Evolutionary conservation across 495 filamentous ascomycete species (phyloP).

Genomic region (Lepidopterella palustris): DNA sequence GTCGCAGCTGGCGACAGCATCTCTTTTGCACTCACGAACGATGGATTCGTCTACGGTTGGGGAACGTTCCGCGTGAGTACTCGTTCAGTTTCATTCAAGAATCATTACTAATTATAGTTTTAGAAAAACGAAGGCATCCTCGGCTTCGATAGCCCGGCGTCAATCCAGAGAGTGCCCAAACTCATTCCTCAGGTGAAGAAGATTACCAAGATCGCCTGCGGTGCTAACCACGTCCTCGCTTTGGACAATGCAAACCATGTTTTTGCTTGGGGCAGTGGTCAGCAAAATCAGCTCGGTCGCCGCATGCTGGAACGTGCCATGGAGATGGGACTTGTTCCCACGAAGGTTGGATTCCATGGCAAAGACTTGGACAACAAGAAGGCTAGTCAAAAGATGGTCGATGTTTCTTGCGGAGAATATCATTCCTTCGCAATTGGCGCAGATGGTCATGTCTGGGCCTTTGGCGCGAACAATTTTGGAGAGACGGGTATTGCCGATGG

Average conservation of each 20-base stretch:
- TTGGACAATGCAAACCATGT: slow-evolving; percentile 59
- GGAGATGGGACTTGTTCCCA: slow-evolving; percentile 56
- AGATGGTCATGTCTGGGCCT: slow-evolving; percentile 65
- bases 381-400: slow-evolving; percentile 49
- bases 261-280: slow-evolving; percentile 65
- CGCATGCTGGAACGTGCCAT: slow-evolving; percentile 57
- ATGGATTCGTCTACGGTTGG: slow-evolving; percentile 64
- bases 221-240: slow-evolving; percentile 66
- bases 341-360: slow-evolving; percentile 57
- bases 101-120: slow-evolving; percentile 19
- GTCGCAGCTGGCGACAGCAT: slow-evolving; percentile 58
- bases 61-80: slow-evolving; percentile 58
- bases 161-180: slow-evolving; percentile 40
- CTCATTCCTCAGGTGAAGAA: slow-evolving; percentile 52
- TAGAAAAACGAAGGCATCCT: slow-evolving; percentile 63
- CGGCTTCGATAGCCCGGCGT: slow-evolving; percentile 51
- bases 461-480: slow-evolving; percentile 84
- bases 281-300: slow-evolving; percentile 71
- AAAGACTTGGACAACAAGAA: slow-evolving; percentile 3
- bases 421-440: slow-evolving; percentile 72
- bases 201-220: slow-evolving; percentile 53
- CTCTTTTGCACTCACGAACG: slow-evolving; percentile 57
- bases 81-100: background rate
- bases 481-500: slow-evolving; percentile 66
- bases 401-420: slow-evolving; percentile 58